phyloP scores from a whole-genome alignment of 495 filamentous ascomycete species.

The Annulohypoxylon nitens region DNA sequence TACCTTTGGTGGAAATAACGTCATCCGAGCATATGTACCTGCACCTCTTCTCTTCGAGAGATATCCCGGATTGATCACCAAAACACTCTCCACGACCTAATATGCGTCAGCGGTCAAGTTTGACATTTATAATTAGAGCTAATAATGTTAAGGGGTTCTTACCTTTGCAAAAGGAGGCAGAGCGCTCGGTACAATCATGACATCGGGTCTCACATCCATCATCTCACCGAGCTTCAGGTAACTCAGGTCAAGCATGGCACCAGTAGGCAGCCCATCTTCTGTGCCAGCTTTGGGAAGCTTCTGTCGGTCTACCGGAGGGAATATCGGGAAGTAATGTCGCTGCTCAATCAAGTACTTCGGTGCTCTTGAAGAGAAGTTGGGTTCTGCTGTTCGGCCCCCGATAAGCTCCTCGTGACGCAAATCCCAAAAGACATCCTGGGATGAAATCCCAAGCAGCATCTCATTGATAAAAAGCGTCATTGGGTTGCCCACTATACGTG shows the following conservation, averaged over 20 bases:
- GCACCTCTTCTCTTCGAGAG: slow-evolving; percentile 84
- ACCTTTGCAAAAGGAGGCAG: slow-evolving; percentile 90
- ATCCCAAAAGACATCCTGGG: slow-evolving; percentile 85
- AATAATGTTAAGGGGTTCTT: slow-evolving; percentile 53
- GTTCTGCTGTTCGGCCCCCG: slow-evolving; percentile 63
- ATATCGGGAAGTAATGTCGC: slow-evolving; percentile 89
- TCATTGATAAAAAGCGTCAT: slow-evolving; percentile 90
- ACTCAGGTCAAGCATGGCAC: slow-evolving; percentile 81
- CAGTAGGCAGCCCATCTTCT: slow-evolving; percentile 70
- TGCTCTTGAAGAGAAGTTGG: slow-evolving; percentile 73
- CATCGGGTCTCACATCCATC: slow-evolving; percentile 84
- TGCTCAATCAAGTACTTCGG: slow-evolving; percentile 85
- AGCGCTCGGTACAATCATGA: slow-evolving; percentile 85
- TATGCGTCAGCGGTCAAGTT: slow-evolving; percentile 31
- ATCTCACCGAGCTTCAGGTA: slow-evolving; percentile 93
- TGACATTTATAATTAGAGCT: not conserved
- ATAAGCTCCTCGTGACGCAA: slow-evolving; percentile 81
- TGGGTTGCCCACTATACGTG: slow-evolving; percentile 85
- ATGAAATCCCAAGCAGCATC: slow-evolving; percentile 79
- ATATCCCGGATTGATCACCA: slow-evolving; percentile 88
- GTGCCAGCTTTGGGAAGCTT: slow-evolving; percentile 73
- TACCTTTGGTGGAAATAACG: slow-evolving; percentile 72
- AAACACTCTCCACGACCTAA: slow-evolving; percentile 85
- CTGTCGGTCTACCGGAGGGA: slow-evolving; percentile 78
- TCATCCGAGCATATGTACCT: slow-evolving; percentile 84